phyloP scores from a whole-genome alignment of 2,329 filamentous ascomycete species.

The Aspergillus bombycis region DNA sequence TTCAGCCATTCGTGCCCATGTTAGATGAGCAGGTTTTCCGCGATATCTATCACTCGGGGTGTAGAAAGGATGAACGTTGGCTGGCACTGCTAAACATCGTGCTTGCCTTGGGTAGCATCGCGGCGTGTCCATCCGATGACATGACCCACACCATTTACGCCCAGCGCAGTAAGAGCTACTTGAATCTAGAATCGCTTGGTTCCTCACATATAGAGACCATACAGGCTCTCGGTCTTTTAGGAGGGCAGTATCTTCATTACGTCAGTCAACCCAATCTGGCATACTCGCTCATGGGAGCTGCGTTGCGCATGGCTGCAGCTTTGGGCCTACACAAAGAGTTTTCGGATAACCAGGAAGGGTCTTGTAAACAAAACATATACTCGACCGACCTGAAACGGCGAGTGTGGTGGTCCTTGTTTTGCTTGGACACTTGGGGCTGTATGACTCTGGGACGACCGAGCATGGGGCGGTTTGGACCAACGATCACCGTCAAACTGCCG shows the following conservation, averaged over 20 bases:
- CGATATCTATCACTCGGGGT: conserved; percentile 64
- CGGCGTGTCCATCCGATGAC: conserved; percentile 64
- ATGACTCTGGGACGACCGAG: conserved; percentile 72
- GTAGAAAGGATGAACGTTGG: conserved; percentile 70
- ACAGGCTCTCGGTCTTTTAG: conserved; percentile 71
- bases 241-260: conserved; percentile 78
- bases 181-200: conserved; percentile 69
- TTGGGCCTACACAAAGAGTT: conserved; percentile 72
- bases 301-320: conserved; percentile 73
- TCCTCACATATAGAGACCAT: conserved; percentile 74
- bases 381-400: conserved; percentile 65
- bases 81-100: conserved; percentile 75
- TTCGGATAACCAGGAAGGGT: conserved; percentile 47
- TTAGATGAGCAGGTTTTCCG: conserved; percentile 73
- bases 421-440: conserved; percentile 73
- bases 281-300: conserved; percentile 71
- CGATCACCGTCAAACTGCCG: conserved; percentile 68
- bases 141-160: conserved; percentile 72
- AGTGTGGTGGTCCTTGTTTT: conserved; percentile 77
- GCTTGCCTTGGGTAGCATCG: conserved; percentile 74
- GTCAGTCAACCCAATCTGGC: conserved; percentile 77
- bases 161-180: conserved; percentile 66
- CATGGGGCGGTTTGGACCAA: conserved; percentile 67
- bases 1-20: conserved; percentile 73
- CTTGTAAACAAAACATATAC: conserved; percentile 50